A percentile compares a stretch with the other conserved stretches of the same genome.
phyloP scores from a whole-genome alignment of 352 stramenopile genomes.

The Pythium chondricola region DNA sequence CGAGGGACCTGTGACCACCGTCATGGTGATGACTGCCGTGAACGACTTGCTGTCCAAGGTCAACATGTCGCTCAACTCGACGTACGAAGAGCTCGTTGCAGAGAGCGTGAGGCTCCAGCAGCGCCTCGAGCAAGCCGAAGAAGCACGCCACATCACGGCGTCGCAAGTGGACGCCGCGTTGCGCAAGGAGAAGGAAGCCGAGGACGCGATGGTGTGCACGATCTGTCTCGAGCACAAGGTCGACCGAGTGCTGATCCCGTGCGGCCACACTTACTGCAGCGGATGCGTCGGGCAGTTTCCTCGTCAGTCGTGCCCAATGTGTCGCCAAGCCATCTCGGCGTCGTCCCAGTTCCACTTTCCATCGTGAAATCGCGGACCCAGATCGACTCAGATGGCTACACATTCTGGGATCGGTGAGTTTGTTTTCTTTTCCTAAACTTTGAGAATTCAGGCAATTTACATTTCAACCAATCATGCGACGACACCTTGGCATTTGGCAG shows the following conservation, averaged over 20 bases:
- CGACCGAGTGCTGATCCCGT: constrained; percentile 75
- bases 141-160: constrained; percentile 43
- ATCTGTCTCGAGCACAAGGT: constrained; percentile 81
- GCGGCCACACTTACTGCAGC: constrained; percentile 77
- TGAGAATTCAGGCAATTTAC: no score
- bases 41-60: constrained; percentile 67
- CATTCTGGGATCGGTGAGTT: no score
- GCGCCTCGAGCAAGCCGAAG: constrained; percentile 55
- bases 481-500: no score
- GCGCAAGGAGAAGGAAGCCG: constrained; percentile 64
- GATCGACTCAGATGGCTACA: no score
- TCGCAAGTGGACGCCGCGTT: constrained; percentile 63
- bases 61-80: constrained; percentile 62
- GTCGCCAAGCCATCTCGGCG: constrained; percentile 47
- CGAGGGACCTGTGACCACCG: constrained; percentile 29
- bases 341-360: constrained; percentile 67
- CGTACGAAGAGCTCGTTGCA: constrained; percentile 56
- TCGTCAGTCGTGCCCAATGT: constrained; percentile 62
- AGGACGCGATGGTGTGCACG: constrained; percentile 69
- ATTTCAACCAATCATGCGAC: no score
- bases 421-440: no score
- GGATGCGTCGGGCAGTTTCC: constrained; percentile 57
- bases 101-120: constrained; percentile 60
- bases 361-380: constrained; percentile 33
- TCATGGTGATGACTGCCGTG: constrained; percentile 63